phyloP scores from a whole-genome alignment of 768 basidiomycete genomes.

The Imleria badia region DNA sequence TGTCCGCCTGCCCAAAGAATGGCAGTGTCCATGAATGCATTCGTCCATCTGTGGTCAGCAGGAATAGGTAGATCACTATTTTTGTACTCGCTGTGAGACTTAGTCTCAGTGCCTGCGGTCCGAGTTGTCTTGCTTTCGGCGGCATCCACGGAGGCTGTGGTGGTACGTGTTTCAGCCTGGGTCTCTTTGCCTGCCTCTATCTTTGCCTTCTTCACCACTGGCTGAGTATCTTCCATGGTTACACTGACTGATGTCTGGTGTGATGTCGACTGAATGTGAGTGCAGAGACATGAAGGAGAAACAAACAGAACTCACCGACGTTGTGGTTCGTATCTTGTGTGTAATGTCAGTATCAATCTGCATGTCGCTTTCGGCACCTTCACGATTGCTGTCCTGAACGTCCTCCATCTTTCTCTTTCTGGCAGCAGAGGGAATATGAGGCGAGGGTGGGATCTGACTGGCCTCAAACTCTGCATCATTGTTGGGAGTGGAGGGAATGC shows the following conservation, averaged over 20 bases:
- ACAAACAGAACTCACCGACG: background rate
- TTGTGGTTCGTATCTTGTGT: background rate
- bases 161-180: background rate
- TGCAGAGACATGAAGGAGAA: background rate
- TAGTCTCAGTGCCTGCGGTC: background rate
- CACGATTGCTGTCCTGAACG: background rate
- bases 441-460: background rate
- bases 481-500: background rate
- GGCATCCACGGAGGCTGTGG: background rate
- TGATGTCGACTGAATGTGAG: background rate
- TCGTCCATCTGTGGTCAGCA: background rate
- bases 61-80: background rate
- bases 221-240: background rate
- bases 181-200: background rate
- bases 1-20: conserved; percentile 4
- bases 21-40: background rate
- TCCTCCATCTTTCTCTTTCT: background rate
- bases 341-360: background rate
- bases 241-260: background rate
- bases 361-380: background rate
- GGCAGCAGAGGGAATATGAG: background rate
- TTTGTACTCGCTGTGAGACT: background rate
- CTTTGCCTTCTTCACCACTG: background rate
- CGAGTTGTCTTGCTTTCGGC: background rate
- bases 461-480: background rate